Percentiles rank a stretch among this genome's conserved stretches.
phyloP scores from a whole-genome alignment of 2,329 filamentous ascomycete species.

The Microcyclosporella mali region DNA sequence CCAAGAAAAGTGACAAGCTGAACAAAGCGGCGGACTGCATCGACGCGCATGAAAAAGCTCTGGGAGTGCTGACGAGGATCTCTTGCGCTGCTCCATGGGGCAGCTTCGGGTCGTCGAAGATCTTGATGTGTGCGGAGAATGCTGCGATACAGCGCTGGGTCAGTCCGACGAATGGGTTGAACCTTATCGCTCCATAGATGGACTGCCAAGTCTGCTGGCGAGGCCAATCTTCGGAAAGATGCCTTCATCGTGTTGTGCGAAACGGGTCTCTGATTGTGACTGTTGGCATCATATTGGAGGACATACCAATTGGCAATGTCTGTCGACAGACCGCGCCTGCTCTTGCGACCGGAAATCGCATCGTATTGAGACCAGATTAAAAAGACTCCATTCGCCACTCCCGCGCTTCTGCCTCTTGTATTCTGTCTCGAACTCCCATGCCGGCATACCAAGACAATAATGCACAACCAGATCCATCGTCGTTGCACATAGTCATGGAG shows the following conservation, averaged over 20 bases:
- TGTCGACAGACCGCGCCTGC: slow-evolving; percentile 67
- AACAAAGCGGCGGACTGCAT: slow-evolving; percentile 54
- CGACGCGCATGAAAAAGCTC: slow-evolving; percentile 43
- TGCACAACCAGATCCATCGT: too few relatives aligned
- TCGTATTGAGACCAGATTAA: slow-evolving; percentile 52
- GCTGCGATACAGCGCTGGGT: slow-evolving; percentile 37
- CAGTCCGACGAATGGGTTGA: not conserved
- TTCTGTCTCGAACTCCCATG: not conserved
- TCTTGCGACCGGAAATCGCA: slow-evolving; percentile 49
- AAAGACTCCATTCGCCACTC: slow-evolving; percentile 48
- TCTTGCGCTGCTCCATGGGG: slow-evolving; percentile 43
- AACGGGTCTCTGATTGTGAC: slow-evolving; percentile 28
- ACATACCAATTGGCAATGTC: slow-evolving; percentile 67
- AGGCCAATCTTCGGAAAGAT: slow-evolving; percentile 20
- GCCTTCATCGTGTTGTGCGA: slow-evolving; percentile 38
- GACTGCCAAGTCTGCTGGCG: slow-evolving; percentile 20
- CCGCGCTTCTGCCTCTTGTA: slow-evolving; percentile 53
- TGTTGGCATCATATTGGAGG: slow-evolving; percentile 59
- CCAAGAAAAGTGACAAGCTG: slow-evolving; percentile 60
- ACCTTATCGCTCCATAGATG: slow-evolving; percentile 1
- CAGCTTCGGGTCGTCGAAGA: slow-evolving; percentile 42
- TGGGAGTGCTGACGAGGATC: slow-evolving; percentile 44
- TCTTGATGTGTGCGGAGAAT: slow-evolving; percentile 34
- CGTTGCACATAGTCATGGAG: too few relatives aligned
- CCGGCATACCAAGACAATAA: not conserved